Evolutionary conservation across 1,139 yeast genomes (phyloP).

Genomic region (Geotrichum carabidarum): DNA sequence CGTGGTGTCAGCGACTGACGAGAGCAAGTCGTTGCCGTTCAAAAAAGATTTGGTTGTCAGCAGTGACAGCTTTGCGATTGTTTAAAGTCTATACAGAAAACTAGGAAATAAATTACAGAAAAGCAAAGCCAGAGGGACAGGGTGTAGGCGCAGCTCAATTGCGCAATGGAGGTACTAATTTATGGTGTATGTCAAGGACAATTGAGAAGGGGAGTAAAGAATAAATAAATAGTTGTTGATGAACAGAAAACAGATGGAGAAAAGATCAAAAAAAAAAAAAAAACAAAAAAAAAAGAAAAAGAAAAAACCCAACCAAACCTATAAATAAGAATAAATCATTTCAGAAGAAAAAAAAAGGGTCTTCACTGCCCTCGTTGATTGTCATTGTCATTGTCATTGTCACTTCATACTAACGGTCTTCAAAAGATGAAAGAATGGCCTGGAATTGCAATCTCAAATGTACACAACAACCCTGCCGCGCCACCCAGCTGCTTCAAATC

Average conservation of each 20-base stretch:
- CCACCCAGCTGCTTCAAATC: slow-evolving; percentile 24
- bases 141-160: too few relatives aligned
- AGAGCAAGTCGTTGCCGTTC: slow-evolving; percentile 57
- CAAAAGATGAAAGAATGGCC: slow-evolving; percentile 19
- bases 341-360: too few relatives aligned
- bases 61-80: slow-evolving; percentile 63
- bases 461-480: slow-evolving; percentile 22
- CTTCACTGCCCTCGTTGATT: too few relatives aligned
- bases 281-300: not conserved
- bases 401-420: too few relatives aligned
- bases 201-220: not conserved
- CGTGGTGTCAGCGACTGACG: slow-evolving; percentile 40
- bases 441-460: slow-evolving; percentile 25
- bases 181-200: too few relatives aligned
- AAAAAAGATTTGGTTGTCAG: slow-evolving; percentile 58
- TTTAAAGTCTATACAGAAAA: slow-evolving; percentile 19
- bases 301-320: too few relatives aligned
- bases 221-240: too few relatives aligned
- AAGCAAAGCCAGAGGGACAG: not conserved
- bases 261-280: not conserved
- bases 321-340: too few relatives aligned
- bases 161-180: too few relatives aligned
- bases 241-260: too few relatives aligned
- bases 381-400: too few relatives aligned
- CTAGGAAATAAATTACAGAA: not conserved